Evolutionary conservation across 2,329 filamentous ascomycete genomes (phyloP).

Genomic region (Cytospora piceicola): DNA sequence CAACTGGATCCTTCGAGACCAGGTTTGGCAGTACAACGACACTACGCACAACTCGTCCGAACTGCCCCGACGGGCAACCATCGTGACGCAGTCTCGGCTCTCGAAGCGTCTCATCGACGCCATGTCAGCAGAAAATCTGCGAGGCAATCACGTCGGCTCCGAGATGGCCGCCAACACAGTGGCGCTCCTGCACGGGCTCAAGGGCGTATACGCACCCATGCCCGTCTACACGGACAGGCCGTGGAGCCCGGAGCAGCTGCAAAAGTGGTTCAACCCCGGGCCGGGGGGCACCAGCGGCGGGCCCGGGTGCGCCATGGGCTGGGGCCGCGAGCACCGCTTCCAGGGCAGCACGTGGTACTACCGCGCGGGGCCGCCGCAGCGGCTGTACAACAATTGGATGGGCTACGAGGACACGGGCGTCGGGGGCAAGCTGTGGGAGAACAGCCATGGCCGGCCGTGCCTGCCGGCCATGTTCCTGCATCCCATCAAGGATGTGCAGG

Average conservation of each 20-base stretch:
- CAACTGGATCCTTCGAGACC: conserved; percentile 71
- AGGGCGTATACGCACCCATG: conserved; percentile 77
- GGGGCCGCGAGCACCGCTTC: conserved; percentile 61
- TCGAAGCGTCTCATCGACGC: conserved; percentile 72
- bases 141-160: conserved; percentile 75
- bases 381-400: conserved; percentile 67
- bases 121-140: conserved; percentile 78
- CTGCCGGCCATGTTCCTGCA: conserved; percentile 63
- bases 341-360: conserved; percentile 66
- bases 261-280: conserved; percentile 64
- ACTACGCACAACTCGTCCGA: conserved; percentile 53
- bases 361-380: conserved; percentile 59
- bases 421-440: conserved; percentile 61
- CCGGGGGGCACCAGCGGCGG: conserved; percentile 58
- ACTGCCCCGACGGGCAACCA: conserved; percentile 74
- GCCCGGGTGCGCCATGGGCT: conserved; percentile 60
- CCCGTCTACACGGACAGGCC: conserved; percentile 79
- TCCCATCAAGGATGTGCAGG: conserved; percentile 61
- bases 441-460: conserved; percentile 58
- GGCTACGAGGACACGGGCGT: conserved; percentile 60
- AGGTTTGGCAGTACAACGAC: conserved; percentile 69
- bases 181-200: conserved; percentile 76
- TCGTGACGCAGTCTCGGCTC: conserved; percentile 75
- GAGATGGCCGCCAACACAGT: conserved; percentile 80
- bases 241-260: conserved; percentile 61